Conservation (phyloP, 306 rosid genomes). For the Datisca glomerata region DNA sequence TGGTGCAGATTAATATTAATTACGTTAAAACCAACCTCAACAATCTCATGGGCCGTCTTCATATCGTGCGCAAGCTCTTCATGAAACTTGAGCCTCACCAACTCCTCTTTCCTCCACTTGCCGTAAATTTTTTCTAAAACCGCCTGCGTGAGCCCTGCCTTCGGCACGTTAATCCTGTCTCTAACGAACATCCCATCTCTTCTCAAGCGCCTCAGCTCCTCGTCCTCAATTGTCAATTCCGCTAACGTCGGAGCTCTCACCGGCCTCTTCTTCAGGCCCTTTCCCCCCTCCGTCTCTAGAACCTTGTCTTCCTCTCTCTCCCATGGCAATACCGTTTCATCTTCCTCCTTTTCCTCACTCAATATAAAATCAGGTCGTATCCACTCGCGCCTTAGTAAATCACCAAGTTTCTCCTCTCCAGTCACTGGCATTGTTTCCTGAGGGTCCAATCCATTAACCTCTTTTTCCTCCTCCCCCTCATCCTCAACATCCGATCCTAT, state of each 20-base stretch:
- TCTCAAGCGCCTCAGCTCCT: slow-evolving; percentile 64
- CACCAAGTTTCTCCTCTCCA: slow-evolving; percentile 78
- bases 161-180: slow-evolving; percentile 61
- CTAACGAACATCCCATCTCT: slow-evolving; percentile 44
- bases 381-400: slow-evolving; percentile 72
- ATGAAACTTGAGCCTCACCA: slow-evolving; percentile 86
- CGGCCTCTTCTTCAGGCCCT: slow-evolving; percentile 30
- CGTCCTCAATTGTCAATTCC: slow-evolving; percentile 77
- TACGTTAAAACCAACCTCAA: slow-evolving; percentile 45
- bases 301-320: slow-evolving; percentile 38
- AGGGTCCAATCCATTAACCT: slow-evolving; percentile 17
- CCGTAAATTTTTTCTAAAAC: slow-evolving; percentile 72
- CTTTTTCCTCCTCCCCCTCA: slow-evolving; percentile 18
- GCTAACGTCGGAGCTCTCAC: slow-evolving; percentile 51
- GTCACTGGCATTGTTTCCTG: slow-evolving; percentile 24
- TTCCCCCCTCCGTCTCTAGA: slow-evolving; percentile 30
- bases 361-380: slow-evolving; percentile 48
- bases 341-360: slow-evolving; percentile 23
- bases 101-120: slow-evolving; percentile 66
- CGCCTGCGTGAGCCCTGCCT: slow-evolving; percentile 67
- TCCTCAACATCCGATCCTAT: slow-evolving; percentile 44
- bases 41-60: slow-evolving; percentile 80
- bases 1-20: background rate
- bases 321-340: slow-evolving; percentile 51
- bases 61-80: slow-evolving; percentile 72